Percentiles rank a stretch among this genome's conserved stretches.
Conservation (phyloP, 2,329 filamentous ascomycete species). For the Fusarium pseudonygamai region DNA sequence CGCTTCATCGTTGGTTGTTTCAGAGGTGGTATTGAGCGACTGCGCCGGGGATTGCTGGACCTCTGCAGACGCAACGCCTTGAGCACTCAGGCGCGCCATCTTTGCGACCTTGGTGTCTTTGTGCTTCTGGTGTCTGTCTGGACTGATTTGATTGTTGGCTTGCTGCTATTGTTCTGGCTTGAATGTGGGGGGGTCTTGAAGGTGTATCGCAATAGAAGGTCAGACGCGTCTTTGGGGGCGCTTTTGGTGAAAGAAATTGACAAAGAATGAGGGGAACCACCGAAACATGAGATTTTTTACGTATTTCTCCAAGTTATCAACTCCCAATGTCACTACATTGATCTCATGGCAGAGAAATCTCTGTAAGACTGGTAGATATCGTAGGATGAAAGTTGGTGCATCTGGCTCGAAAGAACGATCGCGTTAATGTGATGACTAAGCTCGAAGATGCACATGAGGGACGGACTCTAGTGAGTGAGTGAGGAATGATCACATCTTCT, state of each 20-base stretch:
- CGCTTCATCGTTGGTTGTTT: conserved; percentile 22
- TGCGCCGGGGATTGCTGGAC: conserved; percentile 30
- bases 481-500: neutral
- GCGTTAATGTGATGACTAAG: neutral
- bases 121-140: neutral
- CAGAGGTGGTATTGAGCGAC: conserved; percentile 20
- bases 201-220: neutral
- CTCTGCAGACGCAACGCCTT: conserved; percentile 21
- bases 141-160: neutral
- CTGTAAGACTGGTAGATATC: neutral
- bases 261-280: neutral
- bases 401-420: neutral
- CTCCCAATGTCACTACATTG: neutral
- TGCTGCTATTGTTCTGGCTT: neutral
- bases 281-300: neutral
- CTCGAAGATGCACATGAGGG: neutral
- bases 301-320: neutral
- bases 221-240: neutral
- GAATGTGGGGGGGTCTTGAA: neutral
- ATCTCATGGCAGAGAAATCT: neutral
- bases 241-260: neutral
- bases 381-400: neutral
- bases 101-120: neutral
- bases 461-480: too few relatives aligned
- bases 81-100: conserved; percentile 40